phyloP scores from a whole-genome alignment of 768 basidiomycete genomes.

The Tephrocybe sp. region DNA sequence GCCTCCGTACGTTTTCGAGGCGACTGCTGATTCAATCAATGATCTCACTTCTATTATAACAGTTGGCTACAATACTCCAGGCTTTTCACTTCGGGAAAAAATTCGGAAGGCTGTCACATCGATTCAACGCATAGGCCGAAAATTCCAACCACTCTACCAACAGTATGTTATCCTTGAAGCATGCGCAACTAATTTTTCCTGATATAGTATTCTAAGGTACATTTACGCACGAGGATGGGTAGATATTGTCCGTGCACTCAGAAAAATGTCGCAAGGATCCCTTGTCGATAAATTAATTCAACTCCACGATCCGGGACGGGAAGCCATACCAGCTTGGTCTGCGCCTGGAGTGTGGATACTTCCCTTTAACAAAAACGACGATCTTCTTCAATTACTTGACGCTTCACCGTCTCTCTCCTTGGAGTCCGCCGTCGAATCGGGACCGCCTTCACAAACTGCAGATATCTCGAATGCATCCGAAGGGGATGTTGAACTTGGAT shows the following conservation, averaged over 20 bases:
- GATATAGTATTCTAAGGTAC: slow-evolving; percentile 11
- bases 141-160: slow-evolving; percentile 13
- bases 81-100: slow-evolving; percentile 5
- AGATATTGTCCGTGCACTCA: slow-evolving; percentile 22
- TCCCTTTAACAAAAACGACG: slow-evolving; percentile 8
- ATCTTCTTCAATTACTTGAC: slow-evolving; percentile 9
- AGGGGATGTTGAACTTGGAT: neutral
- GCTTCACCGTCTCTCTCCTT: neutral
- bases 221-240: slow-evolving; percentile 27
- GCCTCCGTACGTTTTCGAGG: slow-evolving; percentile 41
- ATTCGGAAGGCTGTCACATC: slow-evolving; percentile 21
- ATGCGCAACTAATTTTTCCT: neutral
- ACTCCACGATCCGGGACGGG: slow-evolving; percentile 18
- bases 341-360: slow-evolving; percentile 11
- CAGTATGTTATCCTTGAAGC: slow-evolving; percentile 4
- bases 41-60: neutral
- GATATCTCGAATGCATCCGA: neutral
- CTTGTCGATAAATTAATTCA: slow-evolving; percentile 27
- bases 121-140: slow-evolving; percentile 14
- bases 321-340: neutral
- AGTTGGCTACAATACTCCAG: slow-evolving; percentile 31
- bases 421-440: neutral
- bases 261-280: slow-evolving; percentile 10
- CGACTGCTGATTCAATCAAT: neutral
- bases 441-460: neutral